Evolutionary conservation across 169 alveolate species (phyloP), one percentile per base, ranked within the genome.

Genomic region (Plasmodium gallinaceum): DNA sequence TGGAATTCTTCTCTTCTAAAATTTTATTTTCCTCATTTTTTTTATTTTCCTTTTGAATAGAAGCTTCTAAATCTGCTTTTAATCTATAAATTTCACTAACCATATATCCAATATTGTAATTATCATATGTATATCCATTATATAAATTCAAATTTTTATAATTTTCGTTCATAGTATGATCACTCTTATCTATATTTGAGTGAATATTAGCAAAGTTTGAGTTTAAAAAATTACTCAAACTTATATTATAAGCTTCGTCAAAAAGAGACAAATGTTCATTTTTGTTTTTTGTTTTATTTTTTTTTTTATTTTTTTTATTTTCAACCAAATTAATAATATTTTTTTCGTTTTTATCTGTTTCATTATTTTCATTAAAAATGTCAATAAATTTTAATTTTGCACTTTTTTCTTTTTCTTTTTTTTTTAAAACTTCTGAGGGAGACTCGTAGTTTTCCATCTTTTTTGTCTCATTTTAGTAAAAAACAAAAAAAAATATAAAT

Each of bases 371-470:
- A 58, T 76, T 52, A 65, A 76, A 76, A 10, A 76, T 76, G 46
- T 76, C 89, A 22, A 76, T 76, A 51, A 76, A 76, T 65, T 76
- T 76, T 8, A 76, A 57, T 20, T 76, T 65, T 3, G n/a, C 48
- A 6, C 45, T 52, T 10, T 70, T 48, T 32, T 62, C 6, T 51
- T 45, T 18, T 74, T 60, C 58, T 60, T 60, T 74, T 51, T 76
- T 76, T 22, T 76, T 76, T 64, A 76, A 76, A 76, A 76, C 70
- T 52, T 76, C 89, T 51, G 89, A 76, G 54, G 89, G 89, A 7
- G 89, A 76, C 32, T 76, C 89, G 69, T 76, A 76, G 45, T 64
- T 48, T 16, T 76, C 89, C 89, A 76, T 76, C 26, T 32, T 58
- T 32, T 43, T 12, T 16, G 16, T 71, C 37, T 48, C 85, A 71